These are phyloP conservation scores for Colletotrichum eleusines DNA, from an alignment of 2,329 filamentous ascomycete genomes.

Conservation along the genomic window DNA sequence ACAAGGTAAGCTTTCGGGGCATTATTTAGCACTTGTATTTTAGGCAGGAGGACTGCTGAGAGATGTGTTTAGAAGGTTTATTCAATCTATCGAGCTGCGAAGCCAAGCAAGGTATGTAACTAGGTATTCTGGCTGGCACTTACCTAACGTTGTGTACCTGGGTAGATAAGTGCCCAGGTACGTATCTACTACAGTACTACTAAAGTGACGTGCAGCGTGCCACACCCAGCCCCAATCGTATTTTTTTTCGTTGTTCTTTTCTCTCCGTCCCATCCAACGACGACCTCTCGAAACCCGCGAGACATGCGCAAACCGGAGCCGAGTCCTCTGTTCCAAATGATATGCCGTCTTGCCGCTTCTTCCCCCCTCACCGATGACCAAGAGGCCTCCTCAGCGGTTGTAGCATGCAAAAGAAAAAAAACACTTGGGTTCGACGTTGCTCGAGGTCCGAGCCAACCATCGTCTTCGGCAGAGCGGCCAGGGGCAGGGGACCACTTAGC, in stretches of 20 bases:
- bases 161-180: too few relatives aligned
- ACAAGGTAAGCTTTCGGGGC: constrained; percentile 17
- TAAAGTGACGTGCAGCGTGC: background rate
- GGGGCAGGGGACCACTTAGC: constrained; percentile 35
- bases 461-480: constrained; percentile 32
- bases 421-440: constrained; percentile 15
- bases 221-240: background rate
- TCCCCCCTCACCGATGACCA: background rate
- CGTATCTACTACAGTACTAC: background rate
- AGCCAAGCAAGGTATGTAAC: too few relatives aligned
- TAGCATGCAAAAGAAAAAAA: constrained; percentile 30
- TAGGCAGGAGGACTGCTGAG: background rate
- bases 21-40: background rate
- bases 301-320: background rate
- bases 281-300: background rate
- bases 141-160: too few relatives aligned
- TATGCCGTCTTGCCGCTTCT: background rate
- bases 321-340: background rate
- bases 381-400: constrained; percentile 18
- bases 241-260: background rate
- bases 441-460: constrained; percentile 25
- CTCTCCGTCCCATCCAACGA: background rate
- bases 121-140: too few relatives aligned
- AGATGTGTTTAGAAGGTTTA: background rate
- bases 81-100: background rate